Base-by-base conservation (phyloP, 75 land plant species). In the Pinus tabuliformis region DNA sequence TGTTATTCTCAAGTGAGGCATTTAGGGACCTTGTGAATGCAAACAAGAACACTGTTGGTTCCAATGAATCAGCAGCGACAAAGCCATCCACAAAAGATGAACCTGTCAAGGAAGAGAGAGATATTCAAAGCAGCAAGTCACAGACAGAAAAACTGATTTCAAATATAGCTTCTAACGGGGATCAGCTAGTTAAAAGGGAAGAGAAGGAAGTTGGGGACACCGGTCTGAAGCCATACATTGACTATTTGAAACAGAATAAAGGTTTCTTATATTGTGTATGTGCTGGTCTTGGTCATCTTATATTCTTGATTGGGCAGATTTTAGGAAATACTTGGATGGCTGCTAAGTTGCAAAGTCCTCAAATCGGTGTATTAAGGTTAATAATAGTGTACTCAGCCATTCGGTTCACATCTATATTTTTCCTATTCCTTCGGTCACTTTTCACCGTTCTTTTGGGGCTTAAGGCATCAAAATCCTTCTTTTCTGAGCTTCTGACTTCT, bases 1-100 rank as follows among this genome's bases (percentile, higher is more conserved):
- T 96, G 49, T 20, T 96, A 52, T 30, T 73, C 13, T 81, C 83
- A 30, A 89, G 94, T 63, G 65, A 76, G 36, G 88, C 86, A 71
- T 94, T 96, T 80, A 84, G 87, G 74, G 81, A 77, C 33, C 89
- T 93, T 65, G 97, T 96, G 18, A 79, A 80, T 79, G 99, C 99
- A 54, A 96, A 95, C 79, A 86, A 86, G 63, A 86, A 89, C n/a
- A 87, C 92, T n/a, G 88, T 86, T 77, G 83, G 83, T 63, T 66
- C 78, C 28, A 86, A 85, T 7, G 56, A 36, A 22, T 37, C 56
- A 28, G 4, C 42, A 18, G 60, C 30, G 3, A 54, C 42, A 30
- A 73, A 45, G 13, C 56, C 42, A 52, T 21, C 42, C 54, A 16
- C 54, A 18, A 73, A 73, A 33, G 63, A 14, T 24, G 76, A 78